These are phyloP conservation scores for Ehretia macrophylla DNA, from an alignment of 257 asterid genomes.

Conservation along the genomic window DNA sequence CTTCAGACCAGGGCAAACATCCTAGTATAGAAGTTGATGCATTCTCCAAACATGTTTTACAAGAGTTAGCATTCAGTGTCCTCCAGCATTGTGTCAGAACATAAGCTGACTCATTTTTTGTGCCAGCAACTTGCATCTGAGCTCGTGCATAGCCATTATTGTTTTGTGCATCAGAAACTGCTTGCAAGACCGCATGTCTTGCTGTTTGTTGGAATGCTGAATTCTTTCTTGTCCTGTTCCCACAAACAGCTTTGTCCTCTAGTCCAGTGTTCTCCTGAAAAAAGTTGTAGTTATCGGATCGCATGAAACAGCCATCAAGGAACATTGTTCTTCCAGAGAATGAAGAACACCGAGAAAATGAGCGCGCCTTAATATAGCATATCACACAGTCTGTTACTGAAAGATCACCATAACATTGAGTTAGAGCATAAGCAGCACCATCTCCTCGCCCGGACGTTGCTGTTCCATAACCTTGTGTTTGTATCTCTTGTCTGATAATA, in stretches of 20 bases:
- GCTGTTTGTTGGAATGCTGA: conserved; percentile 5
- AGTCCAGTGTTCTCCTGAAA: conserved; percentile 16
- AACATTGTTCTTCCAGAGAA: conserved; percentile 13
- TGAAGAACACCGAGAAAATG: conserved; percentile 14
- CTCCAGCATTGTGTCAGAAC: conserved; percentile 69
- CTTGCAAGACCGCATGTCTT: conserved; percentile 7
- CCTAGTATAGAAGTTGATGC: conserved; percentile 40
- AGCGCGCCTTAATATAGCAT: conserved; percentile 16
- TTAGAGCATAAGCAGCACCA: conserved; percentile 7
- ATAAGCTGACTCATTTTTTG: conserved; percentile 19
- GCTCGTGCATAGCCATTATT: conserved; percentile 10
- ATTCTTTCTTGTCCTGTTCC: conserved; percentile 18
- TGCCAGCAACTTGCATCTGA: conserved; percentile 4
- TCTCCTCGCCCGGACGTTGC: conserved; percentile 1
- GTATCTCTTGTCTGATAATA: conserved; percentile 4
- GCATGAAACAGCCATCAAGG: conserved; percentile 23
- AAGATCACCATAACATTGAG: conserved; percentile 27
- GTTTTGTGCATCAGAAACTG: conserved; percentile 5
- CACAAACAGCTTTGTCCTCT: conserved; percentile 13
- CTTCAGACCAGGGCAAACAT: conserved; percentile 64
- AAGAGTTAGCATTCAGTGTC: conserved; percentile 33
- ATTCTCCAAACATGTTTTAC: conserved; percentile 52
- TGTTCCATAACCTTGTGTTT: neutral
- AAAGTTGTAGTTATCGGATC: conserved; percentile 17
- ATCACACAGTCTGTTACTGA: conserved; percentile 13